phyloP scores from a whole-genome alignment of 495 filamentous ascomycete genomes.

The Xylaria telfairii region DNA sequence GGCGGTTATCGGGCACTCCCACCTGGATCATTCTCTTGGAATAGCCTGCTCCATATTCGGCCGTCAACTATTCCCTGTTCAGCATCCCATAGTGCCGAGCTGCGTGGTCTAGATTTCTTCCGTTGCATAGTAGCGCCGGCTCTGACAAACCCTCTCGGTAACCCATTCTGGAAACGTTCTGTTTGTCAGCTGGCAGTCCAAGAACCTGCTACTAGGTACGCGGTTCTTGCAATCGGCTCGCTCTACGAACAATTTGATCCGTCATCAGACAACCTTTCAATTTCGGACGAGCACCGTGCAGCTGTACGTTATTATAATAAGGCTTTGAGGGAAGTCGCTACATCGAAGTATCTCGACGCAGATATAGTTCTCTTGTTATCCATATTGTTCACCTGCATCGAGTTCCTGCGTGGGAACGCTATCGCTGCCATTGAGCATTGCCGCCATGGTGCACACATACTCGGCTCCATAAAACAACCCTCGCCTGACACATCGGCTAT shows the following conservation, averaged over 20 bases:
- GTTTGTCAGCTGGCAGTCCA: constrained; percentile 56
- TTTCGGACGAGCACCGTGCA: background rate
- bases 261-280: constrained; percentile 22
- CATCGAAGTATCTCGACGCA: constrained; percentile 33
- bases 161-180: constrained; percentile 59
- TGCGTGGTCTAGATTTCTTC: constrained; percentile 52
- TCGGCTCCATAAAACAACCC: constrained; percentile 32
- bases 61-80: constrained; percentile 33
- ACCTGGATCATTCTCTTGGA: constrained; percentile 32
- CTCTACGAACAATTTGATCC: constrained; percentile 41
- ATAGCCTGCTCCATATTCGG: constrained; percentile 33
- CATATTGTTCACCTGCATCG: constrained; percentile 62
- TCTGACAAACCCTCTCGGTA: constrained; percentile 51
- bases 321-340: constrained; percentile 41
- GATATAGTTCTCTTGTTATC: constrained; percentile 55
- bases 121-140: constrained; percentile 43
- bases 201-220: constrained; percentile 63
- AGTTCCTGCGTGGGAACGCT: constrained; percentile 54
- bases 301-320: constrained; percentile 45
- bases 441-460: constrained; percentile 46
- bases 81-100: constrained; percentile 36
- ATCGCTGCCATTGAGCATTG: constrained; percentile 48
- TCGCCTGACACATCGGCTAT: constrained; percentile 27
- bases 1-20: constrained; percentile 36
- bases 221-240: constrained; percentile 52